Conservation (phyloP, 2,329 filamentous ascomycete species). For the Ophidiomyces ophidiicola region DNA sequence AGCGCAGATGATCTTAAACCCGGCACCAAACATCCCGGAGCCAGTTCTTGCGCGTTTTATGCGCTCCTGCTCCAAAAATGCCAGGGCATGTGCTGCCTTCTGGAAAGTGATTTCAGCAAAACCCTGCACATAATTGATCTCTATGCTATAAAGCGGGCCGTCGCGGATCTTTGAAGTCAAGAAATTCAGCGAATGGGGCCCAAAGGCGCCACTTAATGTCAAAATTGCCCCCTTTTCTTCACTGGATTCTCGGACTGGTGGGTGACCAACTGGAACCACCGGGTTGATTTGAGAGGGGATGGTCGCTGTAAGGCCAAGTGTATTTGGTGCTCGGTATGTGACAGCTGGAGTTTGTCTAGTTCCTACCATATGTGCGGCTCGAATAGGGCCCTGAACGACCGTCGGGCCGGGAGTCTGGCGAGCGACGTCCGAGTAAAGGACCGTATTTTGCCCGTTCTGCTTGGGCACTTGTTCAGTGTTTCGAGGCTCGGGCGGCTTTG, state of each 20-base stretch:
- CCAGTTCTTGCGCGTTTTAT: conserved; percentile 21
- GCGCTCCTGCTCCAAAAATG: conserved; percentile 25
- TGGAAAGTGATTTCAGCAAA: conserved; percentile 30
- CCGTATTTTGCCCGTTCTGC: not conserved
- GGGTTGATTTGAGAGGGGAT: conserved; percentile 7
- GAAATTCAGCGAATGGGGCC: conserved; percentile 16
- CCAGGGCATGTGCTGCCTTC: conserved; percentile 26
- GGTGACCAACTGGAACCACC: conserved; percentile 5
- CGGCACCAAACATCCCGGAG: conserved; percentile 25
- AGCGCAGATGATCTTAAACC: conserved; percentile 22
- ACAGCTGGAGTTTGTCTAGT: not conserved
- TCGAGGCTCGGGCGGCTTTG: not conserved
- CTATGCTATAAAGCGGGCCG: conserved; percentile 31
- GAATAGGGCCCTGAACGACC: not conserved
- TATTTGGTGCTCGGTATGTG: not conserved
- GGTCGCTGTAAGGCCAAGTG: not conserved
- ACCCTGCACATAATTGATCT: conserved; percentile 21
- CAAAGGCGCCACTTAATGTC: conserved; percentile 18
- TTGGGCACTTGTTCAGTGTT: not conserved
- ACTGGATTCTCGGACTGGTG: not conserved
- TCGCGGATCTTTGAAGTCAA: conserved; percentile 29
- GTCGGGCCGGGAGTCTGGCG: not conserved
- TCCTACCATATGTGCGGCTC: not conserved
- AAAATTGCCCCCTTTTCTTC: conserved; percentile 23
- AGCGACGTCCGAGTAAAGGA: conserved; percentile 7